Conservation (phyloP, 208 protist species). For the Acanthamoeba culbertsoni region DNA sequence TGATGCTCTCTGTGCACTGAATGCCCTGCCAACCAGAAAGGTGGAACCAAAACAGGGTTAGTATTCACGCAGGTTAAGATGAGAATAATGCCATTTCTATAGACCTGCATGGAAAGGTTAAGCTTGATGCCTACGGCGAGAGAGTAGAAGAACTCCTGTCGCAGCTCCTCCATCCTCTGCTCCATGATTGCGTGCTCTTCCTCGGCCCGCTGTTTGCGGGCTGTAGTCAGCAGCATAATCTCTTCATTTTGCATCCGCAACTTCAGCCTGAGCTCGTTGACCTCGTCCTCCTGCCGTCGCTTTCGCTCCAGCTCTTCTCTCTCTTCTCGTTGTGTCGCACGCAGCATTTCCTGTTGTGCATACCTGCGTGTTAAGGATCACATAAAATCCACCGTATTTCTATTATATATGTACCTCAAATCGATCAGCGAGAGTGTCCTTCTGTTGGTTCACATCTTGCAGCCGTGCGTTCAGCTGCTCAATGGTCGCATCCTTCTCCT, state of each 20-base stretch:
- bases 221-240: neutral
- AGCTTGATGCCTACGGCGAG: neutral
- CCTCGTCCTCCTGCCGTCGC: neutral
- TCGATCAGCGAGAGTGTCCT: neutral
- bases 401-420: neutral
- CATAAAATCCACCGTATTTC: neutral
- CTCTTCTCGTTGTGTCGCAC: neutral
- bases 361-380: neutral
- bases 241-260: neutral
- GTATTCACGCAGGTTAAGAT: neutral
- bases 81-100: neutral
- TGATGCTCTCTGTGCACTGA: neutral
- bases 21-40: neutral
- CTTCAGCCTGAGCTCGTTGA: neutral
- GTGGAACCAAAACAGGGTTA: neutral
- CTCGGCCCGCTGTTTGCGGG: neutral
- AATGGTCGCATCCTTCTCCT: neutral
- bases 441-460: neutral
- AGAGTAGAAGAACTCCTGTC: neutral
- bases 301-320: neutral
- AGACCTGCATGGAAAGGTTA: neutral
- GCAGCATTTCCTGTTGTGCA: neutral
- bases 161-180: slow-evolving; percentile 2
- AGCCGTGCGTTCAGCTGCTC: neutral
- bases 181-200: neutral